Evolutionary conservation across 129 eudicot genomes (phyloP).

Genomic region (Flaveria linearis): DNA sequence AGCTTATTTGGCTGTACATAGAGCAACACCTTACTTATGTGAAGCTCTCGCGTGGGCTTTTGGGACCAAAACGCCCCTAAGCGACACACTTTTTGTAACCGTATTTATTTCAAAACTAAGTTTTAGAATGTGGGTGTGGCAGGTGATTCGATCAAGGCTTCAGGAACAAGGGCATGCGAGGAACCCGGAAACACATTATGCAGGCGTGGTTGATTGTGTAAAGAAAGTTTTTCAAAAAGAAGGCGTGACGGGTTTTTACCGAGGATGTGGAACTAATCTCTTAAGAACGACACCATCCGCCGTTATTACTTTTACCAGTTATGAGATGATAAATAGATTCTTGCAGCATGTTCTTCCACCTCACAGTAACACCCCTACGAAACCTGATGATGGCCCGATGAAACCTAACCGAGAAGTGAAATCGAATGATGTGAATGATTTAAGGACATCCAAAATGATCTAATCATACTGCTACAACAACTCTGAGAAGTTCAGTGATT

Average conservation of each 20-base stretch:
- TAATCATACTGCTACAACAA: constrained; percentile 44
- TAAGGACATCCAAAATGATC: constrained; percentile 40
- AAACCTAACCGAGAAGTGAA: constrained; percentile 34
- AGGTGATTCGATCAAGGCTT: constrained; percentile 90
- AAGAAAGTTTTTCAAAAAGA: constrained; percentile 68
- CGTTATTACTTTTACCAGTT: constrained; percentile 87
- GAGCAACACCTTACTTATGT: not conserved
- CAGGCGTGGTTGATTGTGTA: constrained; percentile 86
- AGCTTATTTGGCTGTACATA: not conserved
- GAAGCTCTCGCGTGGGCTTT: not conserved
- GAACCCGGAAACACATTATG: constrained; percentile 51
- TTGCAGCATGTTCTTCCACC: constrained; percentile 51
- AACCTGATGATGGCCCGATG: constrained; percentile 39
- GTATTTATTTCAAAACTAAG: not conserved
- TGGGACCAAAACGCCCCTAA: not conserved
- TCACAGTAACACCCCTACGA: constrained; percentile 31
- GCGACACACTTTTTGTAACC: not conserved
- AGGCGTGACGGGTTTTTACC: constrained; percentile 76
- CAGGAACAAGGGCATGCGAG: constrained; percentile 92
- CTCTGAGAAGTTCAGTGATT: no score
- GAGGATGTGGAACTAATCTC: constrained; percentile 97
- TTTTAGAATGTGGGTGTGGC: constrained; percentile 2
- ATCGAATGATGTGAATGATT: constrained; percentile 23
- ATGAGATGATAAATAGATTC: constrained; percentile 86
- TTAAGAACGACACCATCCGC: constrained; percentile 93